Evolutionary conservation across 2,329 filamentous ascomycete species (phyloP).

Genomic region (Escovopsis sp.): DNA sequence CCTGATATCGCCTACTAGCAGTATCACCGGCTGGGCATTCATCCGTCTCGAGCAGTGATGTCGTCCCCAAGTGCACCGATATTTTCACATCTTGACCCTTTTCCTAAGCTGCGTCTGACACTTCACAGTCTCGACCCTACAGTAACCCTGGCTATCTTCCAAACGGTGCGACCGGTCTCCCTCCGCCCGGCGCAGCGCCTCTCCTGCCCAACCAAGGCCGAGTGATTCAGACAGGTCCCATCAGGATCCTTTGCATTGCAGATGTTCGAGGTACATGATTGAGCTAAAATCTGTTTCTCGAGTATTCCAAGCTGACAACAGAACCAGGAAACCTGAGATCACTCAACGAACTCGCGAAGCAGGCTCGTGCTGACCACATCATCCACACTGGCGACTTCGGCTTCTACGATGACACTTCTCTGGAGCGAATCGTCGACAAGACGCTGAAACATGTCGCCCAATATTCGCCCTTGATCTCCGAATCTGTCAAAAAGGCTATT

Average conservation of each 20-base stretch:
- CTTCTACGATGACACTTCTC: constrained; percentile 91
- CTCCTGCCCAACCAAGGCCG: constrained; percentile 54
- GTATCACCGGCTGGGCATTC: not conserved
- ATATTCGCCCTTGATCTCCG: constrained; percentile 86
- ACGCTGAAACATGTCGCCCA: constrained; percentile 97
- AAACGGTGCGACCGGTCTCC: constrained; percentile 42
- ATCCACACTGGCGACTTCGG: constrained; percentile 98
- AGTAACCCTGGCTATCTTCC: constrained; percentile 44
- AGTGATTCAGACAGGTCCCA: constrained; percentile 48
- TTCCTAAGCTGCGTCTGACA: constrained; percentile 7
- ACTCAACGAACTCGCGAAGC: constrained; percentile 88
- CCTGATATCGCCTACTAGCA: not conserved
- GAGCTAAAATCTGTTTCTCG: not conserved
- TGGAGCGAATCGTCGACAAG: constrained; percentile 97
- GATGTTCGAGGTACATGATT: constrained; percentile 49
- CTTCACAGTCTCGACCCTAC: constrained; percentile 26
- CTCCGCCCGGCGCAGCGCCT: constrained; percentile 45
- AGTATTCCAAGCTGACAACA: constrained; percentile 1
- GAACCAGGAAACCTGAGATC: constrained; percentile 79
- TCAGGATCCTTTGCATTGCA: constrained; percentile 55
- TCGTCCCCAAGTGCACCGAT: not conserved
- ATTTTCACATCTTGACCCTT: not conserved
- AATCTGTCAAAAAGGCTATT: constrained; percentile 56
- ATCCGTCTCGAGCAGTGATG: not conserved
- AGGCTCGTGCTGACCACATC: constrained; percentile 91